Evolutionary conservation across 345 rosid species (phyloP).

Genomic region (Eucalyptus urophylla): DNA sequence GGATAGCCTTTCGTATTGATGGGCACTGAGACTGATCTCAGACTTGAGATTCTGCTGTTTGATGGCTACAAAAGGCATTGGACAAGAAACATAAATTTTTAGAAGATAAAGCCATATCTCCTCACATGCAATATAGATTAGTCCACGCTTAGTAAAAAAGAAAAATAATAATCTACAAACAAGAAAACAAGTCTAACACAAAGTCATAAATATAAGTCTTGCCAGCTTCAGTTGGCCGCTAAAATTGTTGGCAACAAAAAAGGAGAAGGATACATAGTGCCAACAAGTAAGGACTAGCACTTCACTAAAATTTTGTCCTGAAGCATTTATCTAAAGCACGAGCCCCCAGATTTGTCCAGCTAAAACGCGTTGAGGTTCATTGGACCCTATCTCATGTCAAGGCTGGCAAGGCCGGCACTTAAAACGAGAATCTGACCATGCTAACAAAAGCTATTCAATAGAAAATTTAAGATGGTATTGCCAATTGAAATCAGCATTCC

Average conservation of each 20-base stretch:
- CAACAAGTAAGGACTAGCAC: not conserved
- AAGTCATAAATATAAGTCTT: not conserved
- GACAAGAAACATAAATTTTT: not conserved
- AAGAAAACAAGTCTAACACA: not conserved
- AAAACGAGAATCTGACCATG: not conserved
- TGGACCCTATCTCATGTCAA: not conserved
- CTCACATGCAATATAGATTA: not conserved
- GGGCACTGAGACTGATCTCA: slow-evolving; percentile 9
- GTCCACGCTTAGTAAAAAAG: not conserved
- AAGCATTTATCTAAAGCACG: not conserved
- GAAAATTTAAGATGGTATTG: not conserved
- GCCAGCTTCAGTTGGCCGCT: not conserved
- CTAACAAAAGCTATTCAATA: not conserved
- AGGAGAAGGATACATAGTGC: not conserved
- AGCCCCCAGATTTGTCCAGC: not conserved
- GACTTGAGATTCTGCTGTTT: not conserved
- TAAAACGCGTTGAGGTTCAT: not conserved
- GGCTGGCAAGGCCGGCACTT: not conserved
- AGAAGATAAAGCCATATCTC: not conserved
- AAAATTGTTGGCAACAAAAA: not conserved
- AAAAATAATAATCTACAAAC: not conserved
- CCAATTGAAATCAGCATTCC: not conserved
- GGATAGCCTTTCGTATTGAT: slow-evolving; percentile 1
- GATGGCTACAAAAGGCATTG: not conserved
- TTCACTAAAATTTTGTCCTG: not conserved